Evolutionary conservation across 441 rosid genomes (phyloP), one percentile per base, ranked within the genome.

Genomic region (Metrosideros polymorpha): DNA sequence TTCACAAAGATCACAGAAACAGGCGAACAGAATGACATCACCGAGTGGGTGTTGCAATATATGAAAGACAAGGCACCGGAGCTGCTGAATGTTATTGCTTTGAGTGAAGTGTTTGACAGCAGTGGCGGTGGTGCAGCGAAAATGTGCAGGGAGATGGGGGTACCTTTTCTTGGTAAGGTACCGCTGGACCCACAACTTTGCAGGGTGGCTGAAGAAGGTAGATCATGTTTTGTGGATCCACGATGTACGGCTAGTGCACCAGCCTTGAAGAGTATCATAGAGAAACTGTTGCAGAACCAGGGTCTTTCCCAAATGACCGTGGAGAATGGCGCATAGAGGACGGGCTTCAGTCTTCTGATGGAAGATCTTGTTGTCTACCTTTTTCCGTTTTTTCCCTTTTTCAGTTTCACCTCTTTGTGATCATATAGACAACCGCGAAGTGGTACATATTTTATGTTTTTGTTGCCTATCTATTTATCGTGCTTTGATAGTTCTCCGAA

Each of bases 161-260:
- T 97, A 22, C 94, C 95, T 27, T 97, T 96, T 90, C 95, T 96
- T 7, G 98, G 99, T 27, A 97, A 94, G 91, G 96, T 97, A 52
- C 99, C 99, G 2, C 87, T 97, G 91, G 99, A 97, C 92, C 99
- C 99, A 53, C 96, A 95, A 84, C 98, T 97, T 43, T 95, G 99
- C 89, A 94, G 92, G 93, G 99, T 98, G 32, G 96, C 99, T 6
- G 98, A 95, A 88, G 97, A 97, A 91, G 99, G 98, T 82, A 92
- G 94, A 89, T 96, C 98, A 17, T 97, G 99, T 89, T 97, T 97
- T 86, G 89, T 90, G 12, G 96, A 92, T 87, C 89, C 87, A 92
- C 93, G 90, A 85, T 97, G 99, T 83, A 82, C 87, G 18, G 92
- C 88, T 7, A 97, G 99, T 42, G 96, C 98, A 18, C 91, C 94